Conservation (phyloP, 768 basidiomycete species). For the Phylloporus sp. region DNA sequence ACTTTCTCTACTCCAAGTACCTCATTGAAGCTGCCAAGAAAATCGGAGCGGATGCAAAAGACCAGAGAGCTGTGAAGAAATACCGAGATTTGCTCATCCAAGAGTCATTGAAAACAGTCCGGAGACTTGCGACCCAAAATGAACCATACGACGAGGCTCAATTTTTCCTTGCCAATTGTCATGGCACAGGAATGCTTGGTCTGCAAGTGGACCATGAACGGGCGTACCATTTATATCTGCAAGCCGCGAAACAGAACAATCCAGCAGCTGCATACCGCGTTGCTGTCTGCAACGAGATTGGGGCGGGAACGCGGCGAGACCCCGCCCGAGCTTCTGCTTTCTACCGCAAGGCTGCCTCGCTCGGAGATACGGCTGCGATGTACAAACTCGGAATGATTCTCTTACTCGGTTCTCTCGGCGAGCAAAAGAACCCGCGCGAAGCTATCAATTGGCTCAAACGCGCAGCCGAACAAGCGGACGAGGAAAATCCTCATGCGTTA, state of each 20-base stretch:
- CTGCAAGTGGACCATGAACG: constrained; percentile 95
- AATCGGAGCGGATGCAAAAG: constrained; percentile 66
- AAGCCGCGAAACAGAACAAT: constrained; percentile 97
- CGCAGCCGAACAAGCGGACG: constrained; percentile 95
- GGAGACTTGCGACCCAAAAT: constrained; percentile 87
- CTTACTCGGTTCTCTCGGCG: constrained; percentile 76
- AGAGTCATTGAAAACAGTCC: constrained; percentile 89
- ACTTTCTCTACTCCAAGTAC: constrained; percentile 97
- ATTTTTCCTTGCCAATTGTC: constrained; percentile 96
- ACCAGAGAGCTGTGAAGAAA: constrained; percentile 81
- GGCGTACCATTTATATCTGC: constrained; percentile 94
- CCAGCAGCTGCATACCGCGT: constrained; percentile 93
- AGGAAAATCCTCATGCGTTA: constrained; percentile 95
- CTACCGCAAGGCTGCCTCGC: constrained; percentile 92
- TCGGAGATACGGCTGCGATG: constrained; percentile 98
- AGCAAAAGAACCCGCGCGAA: constrained; percentile 82
- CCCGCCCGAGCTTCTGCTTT: constrained; percentile 87
- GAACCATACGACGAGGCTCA: constrained; percentile 94
- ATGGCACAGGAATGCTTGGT: constrained; percentile 94
- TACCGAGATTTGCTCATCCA: constrained; percentile 83
- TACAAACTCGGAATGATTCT: constrained; percentile 99
- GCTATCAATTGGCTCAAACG: constrained; percentile 92
- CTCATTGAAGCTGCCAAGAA: constrained; percentile 97
- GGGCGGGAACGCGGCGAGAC: constrained; percentile 90
- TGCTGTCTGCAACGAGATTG: constrained; percentile 98